phyloP scores from a whole-genome alignment of 164 flowering plant species.

The Vitis rupestris region DNA sequence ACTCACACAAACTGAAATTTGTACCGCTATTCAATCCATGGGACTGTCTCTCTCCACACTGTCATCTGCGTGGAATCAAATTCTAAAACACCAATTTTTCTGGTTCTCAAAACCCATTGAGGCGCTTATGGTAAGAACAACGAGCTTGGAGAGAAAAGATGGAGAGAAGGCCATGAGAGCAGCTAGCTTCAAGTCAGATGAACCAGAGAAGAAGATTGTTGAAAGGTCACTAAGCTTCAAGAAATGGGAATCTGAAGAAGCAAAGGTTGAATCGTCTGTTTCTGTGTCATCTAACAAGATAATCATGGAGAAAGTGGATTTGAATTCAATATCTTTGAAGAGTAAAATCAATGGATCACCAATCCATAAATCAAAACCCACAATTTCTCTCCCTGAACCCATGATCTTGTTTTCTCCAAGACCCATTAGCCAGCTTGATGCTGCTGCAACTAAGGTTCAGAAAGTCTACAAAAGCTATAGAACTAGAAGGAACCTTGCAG shows the following conservation, averaged over 20 bases:
- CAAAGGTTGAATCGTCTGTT: constrained; percentile 19
- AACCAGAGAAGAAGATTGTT: constrained; percentile 16
- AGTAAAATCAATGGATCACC: not conserved
- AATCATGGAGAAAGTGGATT: not conserved
- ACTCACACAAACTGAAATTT: not conserved
- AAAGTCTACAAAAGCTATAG: constrained; percentile 51
- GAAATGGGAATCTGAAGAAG: constrained; percentile 28
- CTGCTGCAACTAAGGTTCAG: constrained; percentile 45
- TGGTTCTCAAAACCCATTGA: constrained; percentile 15
- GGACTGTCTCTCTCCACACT: constrained; percentile 44
- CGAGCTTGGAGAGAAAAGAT: constrained; percentile 34
- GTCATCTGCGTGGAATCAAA: constrained; percentile 30
- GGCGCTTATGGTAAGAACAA: constrained; percentile 23
- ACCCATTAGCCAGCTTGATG: constrained; percentile 40
- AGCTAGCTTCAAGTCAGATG: constrained; percentile 3
- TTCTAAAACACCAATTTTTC: constrained; percentile 14
- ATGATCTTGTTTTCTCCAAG: constrained; percentile 27
- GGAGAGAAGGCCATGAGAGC: constrained; percentile 5
- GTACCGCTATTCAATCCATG: constrained; percentile 22
- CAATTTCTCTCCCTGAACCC: constrained; percentile 18
- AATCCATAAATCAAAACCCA: constrained; percentile 16
- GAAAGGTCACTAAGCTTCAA: constrained; percentile 36
- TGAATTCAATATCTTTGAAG: constrained; percentile 2
- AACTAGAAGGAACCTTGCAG: constrained; percentile 49
- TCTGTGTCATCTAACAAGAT: constrained; percentile 5